phyloP scores from a whole-genome alignment of 306 rosid genomes.

The Mimosa pudica region DNA sequence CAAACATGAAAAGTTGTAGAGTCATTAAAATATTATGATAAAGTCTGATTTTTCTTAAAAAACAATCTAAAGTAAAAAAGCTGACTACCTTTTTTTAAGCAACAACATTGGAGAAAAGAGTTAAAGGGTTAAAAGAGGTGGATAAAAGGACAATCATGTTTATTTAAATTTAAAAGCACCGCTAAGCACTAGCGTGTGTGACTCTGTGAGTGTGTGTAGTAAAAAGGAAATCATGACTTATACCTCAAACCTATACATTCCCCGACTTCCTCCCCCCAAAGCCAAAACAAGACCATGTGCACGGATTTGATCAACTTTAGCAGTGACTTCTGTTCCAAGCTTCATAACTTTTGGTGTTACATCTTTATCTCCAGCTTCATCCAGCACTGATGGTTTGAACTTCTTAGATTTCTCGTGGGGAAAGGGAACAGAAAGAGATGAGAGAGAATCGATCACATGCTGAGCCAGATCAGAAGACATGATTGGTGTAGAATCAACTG shows the following conservation, averaged over 20 bases:
- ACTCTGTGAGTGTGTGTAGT: not conserved
- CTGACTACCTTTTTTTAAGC: conserved; percentile 6
- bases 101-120: conserved; percentile 22
- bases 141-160: not conserved
- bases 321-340: conserved; percentile 70
- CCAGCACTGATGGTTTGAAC: conserved; percentile 37
- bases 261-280: conserved; percentile 82
- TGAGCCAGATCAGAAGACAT: conserved; percentile 17
- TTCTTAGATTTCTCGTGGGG: conserved; percentile 40
- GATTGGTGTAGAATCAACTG: not conserved
- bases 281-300: conserved; percentile 84
- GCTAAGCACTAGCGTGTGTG: not conserved
- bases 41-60: not conserved
- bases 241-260: conserved; percentile 91
- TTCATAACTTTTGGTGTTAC: conserved; percentile 50
- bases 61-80: not conserved
- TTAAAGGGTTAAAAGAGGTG: not conserved
- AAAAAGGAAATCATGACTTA: not conserved
- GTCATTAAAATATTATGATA: not conserved
- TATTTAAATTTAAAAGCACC: not conserved
- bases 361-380: conserved; percentile 40
- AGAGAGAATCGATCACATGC: conserved; percentile 36
- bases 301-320: conserved; percentile 79
- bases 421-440: conserved; percentile 40
- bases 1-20: not conserved